Evolutionary conservation across 805 yeast species (phyloP).

Genomic region (Suhomyces kilbournensis): DNA sequence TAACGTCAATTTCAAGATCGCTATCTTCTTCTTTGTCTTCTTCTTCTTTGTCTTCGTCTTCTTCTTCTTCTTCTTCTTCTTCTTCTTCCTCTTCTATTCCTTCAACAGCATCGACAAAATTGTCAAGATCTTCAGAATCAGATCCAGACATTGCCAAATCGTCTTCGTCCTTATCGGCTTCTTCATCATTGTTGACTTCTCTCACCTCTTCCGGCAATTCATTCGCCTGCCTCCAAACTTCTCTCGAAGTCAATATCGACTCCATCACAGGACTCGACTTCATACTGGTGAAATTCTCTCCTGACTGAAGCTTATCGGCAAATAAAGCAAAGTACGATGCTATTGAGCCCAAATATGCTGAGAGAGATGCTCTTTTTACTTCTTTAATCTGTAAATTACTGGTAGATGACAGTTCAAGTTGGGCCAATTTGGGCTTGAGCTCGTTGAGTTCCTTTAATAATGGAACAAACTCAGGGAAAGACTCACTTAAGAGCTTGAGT

Average conservation of each 20-base stretch:
- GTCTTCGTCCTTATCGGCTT: constrained; percentile 9
- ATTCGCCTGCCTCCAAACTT: constrained; percentile 84
- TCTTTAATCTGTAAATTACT: constrained; percentile 20
- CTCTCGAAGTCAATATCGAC: constrained; percentile 73
- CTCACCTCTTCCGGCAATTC: constrained; percentile 37
- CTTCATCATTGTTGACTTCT: constrained; percentile 11
- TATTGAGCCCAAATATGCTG: constrained; percentile 76
- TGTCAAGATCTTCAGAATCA: constrained; percentile 15
- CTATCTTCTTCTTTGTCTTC: constrained; percentile 29
- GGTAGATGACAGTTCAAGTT: constrained; percentile 3
- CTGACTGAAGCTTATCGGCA: constrained; percentile 50
- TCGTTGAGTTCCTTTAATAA: constrained; percentile 57
- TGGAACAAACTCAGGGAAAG: constrained; percentile 84
- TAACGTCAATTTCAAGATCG: constrained; percentile 46
- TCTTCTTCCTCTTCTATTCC: constrained; percentile 21
- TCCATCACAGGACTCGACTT: constrained; percentile 92
- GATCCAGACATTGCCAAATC: neutral
- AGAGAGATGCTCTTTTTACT: constrained; percentile 65
- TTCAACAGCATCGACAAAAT: constrained; percentile 17
- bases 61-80: constrained; percentile 4
- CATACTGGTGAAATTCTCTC: constrained; percentile 55
- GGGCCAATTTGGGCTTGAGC: constrained; percentile 42
- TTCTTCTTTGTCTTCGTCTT: constrained; percentile 17
- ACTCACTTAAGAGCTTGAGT: constrained; percentile 50
- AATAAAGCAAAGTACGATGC: constrained; percentile 77